Base-by-base conservation (phyloP, 1,284 basidiomycete species). In the Sporisorium iseilematis-ciliati region DNA sequence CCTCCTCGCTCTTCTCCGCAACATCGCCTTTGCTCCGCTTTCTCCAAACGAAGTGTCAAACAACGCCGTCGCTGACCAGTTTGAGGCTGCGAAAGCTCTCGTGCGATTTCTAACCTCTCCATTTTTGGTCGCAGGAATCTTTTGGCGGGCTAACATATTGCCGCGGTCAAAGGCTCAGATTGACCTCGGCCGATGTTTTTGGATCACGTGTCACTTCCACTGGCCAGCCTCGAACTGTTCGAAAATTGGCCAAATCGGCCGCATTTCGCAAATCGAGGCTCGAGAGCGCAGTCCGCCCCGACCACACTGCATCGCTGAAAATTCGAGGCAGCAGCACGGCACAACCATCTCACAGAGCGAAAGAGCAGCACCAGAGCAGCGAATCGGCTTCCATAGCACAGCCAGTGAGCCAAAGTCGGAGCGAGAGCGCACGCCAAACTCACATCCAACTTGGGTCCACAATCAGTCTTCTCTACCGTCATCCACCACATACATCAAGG, bases 401-500 rank as follows among this genome's bases (percentile, higher is more conserved):
- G 41, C 16, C 46, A 57, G 54, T 35, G 49, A 21, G 52, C 21
- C n/a, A n/a, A n/a, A n/a, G n/a, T n/a, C n/a, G n/a, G 66, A 2
- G 53, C 12, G 51, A 38, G 58, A 42, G 58, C 4, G 56, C 2
- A 20, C n/a, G 51, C 33, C 12, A 51, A 38, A 35, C 25, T 45
- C 48, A 46, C 20, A 6, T 48, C 10, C 18, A 38, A 26, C 14
- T 46, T 18, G 29, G 10, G 21, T 25, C 14, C 8, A 14, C 35
- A 11, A 12, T 35, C 33, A 16, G 41, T 58, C 69, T 59, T 63
- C 29, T 55, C 57, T 62, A 56, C 65, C 60, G 70, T 73, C 70
- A 73, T 68, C 70, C 65, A 73, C 59, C 70, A 49, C 58, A 58
- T 50, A 52, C 65, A 43, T 65, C 70, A 73, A 73, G 70, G 70